Evolutionary conservation across 2,329 filamentous ascomycete genomes (phyloP), one percentile per base, ranked within the genome.

Genomic region (Fusarium armeniacum): DNA sequence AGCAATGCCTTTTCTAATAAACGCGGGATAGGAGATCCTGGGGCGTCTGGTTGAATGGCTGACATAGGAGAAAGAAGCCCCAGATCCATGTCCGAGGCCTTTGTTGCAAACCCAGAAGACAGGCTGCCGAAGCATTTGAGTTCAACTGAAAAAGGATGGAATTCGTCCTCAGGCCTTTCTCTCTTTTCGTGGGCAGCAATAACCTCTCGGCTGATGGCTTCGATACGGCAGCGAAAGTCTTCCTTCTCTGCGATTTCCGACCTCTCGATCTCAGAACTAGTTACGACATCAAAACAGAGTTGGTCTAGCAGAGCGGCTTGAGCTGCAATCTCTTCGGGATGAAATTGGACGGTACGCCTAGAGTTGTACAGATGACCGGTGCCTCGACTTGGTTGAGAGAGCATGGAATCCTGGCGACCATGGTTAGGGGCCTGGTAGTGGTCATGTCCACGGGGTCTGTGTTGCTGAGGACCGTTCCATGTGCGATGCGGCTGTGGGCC

Each of bases 61-160:
- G 91, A 90, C 50, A 85, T 80, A 5, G 87, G 87, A 2, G 92
- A 91, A 7, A 96, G 82, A 35, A 97, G 86, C 11, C 91, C 92
- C 32, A 97, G 86, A 78, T 98, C 94, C 91, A 97, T 93, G 75
- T 97, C 94, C 2, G 94, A 95, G n/a, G 89, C 89, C 73, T 92
- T 92, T 13, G 92, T 93, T 5, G 93, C 94, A 79, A 97, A 97
- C 0, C 94, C 94, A 15, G 93, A 94, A 22, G 88, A 87, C 47
- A 97, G 83, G 76, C 93, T 97, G 7, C 93, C 94, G 76, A 96
- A 97, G 74, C 91, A 93, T 72, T 89, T 89, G 16, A 97, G 83
- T 55, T 89, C 83, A n/a, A 95, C 86, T 53, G 86, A 86, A 12
- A 81, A 76, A 26, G 84, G 75, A 18, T 84, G 80, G 59, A 91